Percentiles rank a stretch among this genome's conserved stretches.
Evolutionary conservation across 2,329 filamentous ascomycete genomes (phyloP).

Genomic region (Niveomyces coronatus): DNA sequence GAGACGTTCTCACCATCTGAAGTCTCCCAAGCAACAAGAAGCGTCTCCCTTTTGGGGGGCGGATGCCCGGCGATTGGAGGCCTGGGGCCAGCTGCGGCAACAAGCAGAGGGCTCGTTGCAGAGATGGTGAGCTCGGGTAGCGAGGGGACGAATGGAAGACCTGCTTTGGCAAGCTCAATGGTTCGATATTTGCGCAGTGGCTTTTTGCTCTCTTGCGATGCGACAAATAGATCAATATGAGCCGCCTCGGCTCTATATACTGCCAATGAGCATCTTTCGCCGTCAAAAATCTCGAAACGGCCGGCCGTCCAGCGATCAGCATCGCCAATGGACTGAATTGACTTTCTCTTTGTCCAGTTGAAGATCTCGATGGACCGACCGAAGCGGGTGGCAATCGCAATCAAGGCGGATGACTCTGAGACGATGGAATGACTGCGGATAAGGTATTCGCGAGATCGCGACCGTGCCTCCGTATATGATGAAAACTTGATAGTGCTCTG

Average conservation of each 20-base stretch:
- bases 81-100: conserved; percentile 28
- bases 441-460: conserved; percentile 30
- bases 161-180: conserved; percentile 25
- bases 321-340: conserved; percentile 26
- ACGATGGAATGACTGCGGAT: conserved; percentile 33
- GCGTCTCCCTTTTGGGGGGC: conserved; percentile 26
- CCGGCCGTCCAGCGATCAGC: conserved; percentile 29
- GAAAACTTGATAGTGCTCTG: conserved; percentile 35
- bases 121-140: conserved; percentile 31
- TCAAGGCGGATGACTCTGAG: conserved; percentile 27
- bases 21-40: conserved; percentile 31
- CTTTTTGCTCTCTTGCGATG: conserved; percentile 22
- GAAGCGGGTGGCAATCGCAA: conserved; percentile 29
- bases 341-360: conserved; percentile 29
- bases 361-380: conserved; percentile 29
- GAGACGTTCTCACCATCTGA: conserved; percentile 16
- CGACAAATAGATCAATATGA: conserved; percentile 24
- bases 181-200: conserved; percentile 24
- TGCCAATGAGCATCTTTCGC: conserved; percentile 23
- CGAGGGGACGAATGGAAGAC: conserved; percentile 26
- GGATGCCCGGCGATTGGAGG: conserved; percentile 27
- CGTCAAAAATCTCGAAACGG: conserved; percentile 25
- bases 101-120: conserved; percentile 27
- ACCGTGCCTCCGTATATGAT: conserved; percentile 27
- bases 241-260: conserved; percentile 23